phyloP scores from a whole-genome alignment of 1,284 basidiomycete species.

The Cryptococcus amylolentus region DNA sequence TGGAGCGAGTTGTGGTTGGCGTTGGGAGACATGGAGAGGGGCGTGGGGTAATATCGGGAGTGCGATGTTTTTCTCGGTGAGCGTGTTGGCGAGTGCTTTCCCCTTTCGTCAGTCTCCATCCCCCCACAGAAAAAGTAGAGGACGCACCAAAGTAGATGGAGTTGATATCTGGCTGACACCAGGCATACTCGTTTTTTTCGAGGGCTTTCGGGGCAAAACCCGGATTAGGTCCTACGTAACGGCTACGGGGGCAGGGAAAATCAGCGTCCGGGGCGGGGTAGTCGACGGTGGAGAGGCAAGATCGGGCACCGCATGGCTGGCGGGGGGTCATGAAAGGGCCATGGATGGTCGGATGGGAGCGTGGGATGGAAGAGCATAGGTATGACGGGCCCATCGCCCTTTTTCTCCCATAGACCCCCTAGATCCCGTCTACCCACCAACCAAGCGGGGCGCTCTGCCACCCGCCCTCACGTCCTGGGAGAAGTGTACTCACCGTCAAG shows the following conservation, averaged over 20 bases:
- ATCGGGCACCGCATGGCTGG: neutral
- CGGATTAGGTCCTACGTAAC: neutral
- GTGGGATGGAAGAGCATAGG: neutral
- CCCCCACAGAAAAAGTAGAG: neutral
- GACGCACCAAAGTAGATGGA: neutral
- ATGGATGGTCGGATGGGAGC: neutral
- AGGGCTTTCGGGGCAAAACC: too few relatives aligned
- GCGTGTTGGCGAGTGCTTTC: constrained; percentile 12
- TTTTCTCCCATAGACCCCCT: neutral
- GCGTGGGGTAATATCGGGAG: constrained; percentile 25
- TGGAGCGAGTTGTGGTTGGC: constrained; percentile 14
- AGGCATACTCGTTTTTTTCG: neutral
- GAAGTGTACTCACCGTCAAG: neutral
- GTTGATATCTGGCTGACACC: neutral
- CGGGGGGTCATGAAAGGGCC: neutral
- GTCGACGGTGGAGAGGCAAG: neutral
- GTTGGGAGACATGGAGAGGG: constrained; percentile 28
- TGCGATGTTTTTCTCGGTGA: constrained; percentile 20
- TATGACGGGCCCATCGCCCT: neutral
- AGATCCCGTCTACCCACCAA: too few relatives aligned
- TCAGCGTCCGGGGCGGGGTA: neutral
- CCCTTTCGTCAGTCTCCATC: neutral
- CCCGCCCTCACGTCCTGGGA: neutral
- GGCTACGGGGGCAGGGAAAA: neutral
- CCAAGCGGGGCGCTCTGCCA: neutral